These are phyloP conservation scores for Pterocarpus macrocarpus DNA, from an alignment of 306 rosid species.

Conservation along the genomic window DNA sequence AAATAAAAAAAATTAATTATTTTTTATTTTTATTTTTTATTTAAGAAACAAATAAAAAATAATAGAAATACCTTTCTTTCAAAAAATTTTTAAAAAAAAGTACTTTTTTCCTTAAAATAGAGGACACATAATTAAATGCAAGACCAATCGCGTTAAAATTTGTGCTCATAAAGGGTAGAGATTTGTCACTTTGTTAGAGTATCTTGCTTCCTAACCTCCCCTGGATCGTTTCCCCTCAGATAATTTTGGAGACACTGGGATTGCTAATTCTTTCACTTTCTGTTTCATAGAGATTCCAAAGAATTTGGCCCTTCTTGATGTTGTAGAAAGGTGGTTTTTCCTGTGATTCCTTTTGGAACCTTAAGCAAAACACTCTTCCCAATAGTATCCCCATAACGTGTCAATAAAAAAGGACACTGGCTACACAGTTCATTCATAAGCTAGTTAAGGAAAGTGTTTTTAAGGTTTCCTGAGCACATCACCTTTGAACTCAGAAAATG, in stretches of 20 bases:
- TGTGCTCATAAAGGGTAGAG: not conserved
- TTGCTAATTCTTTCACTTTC: conserved; percentile 28
- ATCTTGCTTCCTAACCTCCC: conserved; percentile 30
- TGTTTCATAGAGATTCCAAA: conserved; percentile 33
- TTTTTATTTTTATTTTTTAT: too few species aligned
- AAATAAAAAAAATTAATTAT: too few species aligned
- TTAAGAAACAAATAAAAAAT: too few species aligned
- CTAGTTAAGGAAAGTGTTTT: conserved; percentile 22
- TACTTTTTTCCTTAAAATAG: too few species aligned
- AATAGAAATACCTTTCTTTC: too few species aligned
- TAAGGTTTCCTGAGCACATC: not conserved
- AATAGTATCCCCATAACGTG: conserved; percentile 32
- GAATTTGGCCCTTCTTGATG: conserved; percentile 37
- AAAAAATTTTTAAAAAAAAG: too few species aligned
- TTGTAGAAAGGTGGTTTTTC: conserved; percentile 38
- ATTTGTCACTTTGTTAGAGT: conserved; percentile 43
- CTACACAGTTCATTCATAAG: conserved; percentile 37
- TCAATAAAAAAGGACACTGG: conserved; percentile 8
- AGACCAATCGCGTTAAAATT: not conserved
- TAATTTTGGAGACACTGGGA: conserved; percentile 45
- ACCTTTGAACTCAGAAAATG: conserved; percentile 14
- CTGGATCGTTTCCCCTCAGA: conserved; percentile 47
- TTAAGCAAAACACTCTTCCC: conserved; percentile 30
- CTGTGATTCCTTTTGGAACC: conserved; percentile 26
- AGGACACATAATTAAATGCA: too few species aligned